Evolutionary conservation across 805 yeast genomes (phyloP), one percentile per base, ranked within the genome.

Genomic region (Wickerhamomyces canadensis): DNA sequence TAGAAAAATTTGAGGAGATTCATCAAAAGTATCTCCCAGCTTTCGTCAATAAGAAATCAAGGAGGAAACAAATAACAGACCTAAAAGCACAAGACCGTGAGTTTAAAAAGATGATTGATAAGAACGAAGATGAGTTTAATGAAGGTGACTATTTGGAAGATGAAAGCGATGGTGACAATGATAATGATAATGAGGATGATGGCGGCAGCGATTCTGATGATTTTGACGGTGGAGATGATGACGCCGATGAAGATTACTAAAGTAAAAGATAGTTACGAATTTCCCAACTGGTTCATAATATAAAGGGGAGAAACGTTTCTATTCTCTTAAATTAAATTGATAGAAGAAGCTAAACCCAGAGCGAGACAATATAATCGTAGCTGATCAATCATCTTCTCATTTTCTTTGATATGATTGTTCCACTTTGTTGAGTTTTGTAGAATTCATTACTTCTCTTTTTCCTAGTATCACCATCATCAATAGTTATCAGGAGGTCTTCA

Each of bases 401-500:
- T 23, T 29, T 45, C 28, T 48, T 42, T 12, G 34, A 17, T 3
- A 34, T 3, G 7, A 31, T 37, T 8, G 43, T 32, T 1, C 30
- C 18, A 17, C 32, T 37, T 5, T 27, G 15, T n/a, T 32, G 31
- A 12, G 35, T 33, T 24, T 32, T 38, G 31, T 47, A 42, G 19
- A 41, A 42, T 8, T 41, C 38, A 15, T 43, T 36, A 16, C 38
- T 38, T 23, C 42, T 33, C 33, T 38, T 42, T 32, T 38, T 42
- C 6, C 27, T 35, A 5, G 26, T 37, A 4, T 33, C 32, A 6
- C 31, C 23, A 8, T 36, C 43, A 34, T 49, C 53, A 24, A 49
- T 41, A 0, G 52, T 47, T 6, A 49, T 27, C 4, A 49, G 27
- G 3, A 42, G 28, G 33, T 51, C 53, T 23, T 52, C 50, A 26